Evolutionary conservation across 306 rosid genomes (phyloP).

Genomic region (Neltuma alba): DNA sequence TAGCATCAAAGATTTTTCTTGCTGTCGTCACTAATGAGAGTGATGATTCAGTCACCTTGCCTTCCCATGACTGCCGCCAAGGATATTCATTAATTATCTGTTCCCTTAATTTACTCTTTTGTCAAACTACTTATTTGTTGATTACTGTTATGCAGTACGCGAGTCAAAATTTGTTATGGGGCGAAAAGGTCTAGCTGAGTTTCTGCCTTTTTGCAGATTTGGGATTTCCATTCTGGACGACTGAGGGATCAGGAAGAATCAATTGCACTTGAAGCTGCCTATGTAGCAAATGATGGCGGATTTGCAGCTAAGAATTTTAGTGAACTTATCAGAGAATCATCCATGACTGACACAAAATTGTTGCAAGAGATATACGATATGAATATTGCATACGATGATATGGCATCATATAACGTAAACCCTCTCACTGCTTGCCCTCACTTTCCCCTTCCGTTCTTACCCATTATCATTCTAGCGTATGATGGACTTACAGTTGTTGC

Average conservation of each 20-base stretch:
- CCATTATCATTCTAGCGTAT: background rate
- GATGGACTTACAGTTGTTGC: background rate
- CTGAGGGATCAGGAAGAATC: conserved; percentile 50
- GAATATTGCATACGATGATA: conserved; percentile 41
- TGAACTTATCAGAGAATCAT: conserved; percentile 50
- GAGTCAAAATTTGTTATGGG: background rate
- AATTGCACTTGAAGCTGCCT: conserved; percentile 41
- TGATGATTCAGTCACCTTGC: background rate
- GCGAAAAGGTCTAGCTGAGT: conserved; percentile 4
- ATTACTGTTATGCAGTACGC: background rate
- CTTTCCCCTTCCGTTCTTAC: background rate
- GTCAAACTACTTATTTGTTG: background rate
- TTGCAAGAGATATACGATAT: conserved; percentile 48
- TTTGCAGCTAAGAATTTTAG: conserved; percentile 50
- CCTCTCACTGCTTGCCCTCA: background rate
- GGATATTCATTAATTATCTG: background rate
- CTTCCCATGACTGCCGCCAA: background rate
- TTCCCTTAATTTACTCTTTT: background rate
- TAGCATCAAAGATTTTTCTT: background rate
- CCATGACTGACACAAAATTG: conserved; percentile 43
- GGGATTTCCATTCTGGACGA: conserved; percentile 67
- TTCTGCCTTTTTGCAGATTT: conserved; percentile 51
- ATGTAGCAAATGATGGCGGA: conserved; percentile 45
- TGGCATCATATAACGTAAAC: conserved; percentile 49
- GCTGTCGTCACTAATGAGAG: background rate